These are phyloP conservation scores for Nannochloropsis gaditana DNA, from an alignment of 108 stramenopile species.

Conservation along the genomic window DNA sequence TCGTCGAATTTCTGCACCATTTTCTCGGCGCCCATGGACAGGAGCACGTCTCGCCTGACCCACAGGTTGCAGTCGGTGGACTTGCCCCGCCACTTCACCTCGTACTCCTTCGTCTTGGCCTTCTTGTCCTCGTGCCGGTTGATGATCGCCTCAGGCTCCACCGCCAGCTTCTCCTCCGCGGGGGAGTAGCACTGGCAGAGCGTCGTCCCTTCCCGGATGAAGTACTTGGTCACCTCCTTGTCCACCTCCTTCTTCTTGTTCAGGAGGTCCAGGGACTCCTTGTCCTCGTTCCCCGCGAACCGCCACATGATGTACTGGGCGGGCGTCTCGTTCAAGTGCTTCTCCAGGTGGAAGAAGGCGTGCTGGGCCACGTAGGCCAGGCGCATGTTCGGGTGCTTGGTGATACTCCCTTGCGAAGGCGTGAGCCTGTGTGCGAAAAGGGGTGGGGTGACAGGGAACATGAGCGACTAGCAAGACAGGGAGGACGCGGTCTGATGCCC, in stretches of 20 bases:
- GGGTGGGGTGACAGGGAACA: no score
- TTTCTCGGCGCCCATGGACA: constrained; percentile 31
- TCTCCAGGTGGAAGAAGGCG: constrained; percentile 87
- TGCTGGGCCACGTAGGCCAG: constrained; percentile 95
- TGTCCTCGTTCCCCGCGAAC: constrained; percentile 80
- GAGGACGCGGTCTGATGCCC: not conserved
- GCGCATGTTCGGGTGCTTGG: constrained; percentile 81
- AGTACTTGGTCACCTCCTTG: constrained; percentile 28
- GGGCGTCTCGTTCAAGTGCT: constrained; percentile 82
- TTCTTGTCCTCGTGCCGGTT: constrained; percentile 28
- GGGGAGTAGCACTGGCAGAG: constrained; percentile 10
- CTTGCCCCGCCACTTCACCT: constrained; percentile 83
- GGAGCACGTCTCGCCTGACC: constrained; percentile 25
- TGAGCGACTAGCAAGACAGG: not conserved
- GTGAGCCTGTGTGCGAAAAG: not conserved
- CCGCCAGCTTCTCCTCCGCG: constrained; percentile 31
- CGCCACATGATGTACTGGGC: constrained; percentile 92
- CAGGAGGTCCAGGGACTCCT: constrained; percentile 52
- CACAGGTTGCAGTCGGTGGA: constrained; percentile 68
- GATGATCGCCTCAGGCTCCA: constrained; percentile 28
- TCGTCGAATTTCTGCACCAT: constrained; percentile 39
- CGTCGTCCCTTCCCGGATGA: constrained; percentile 24
- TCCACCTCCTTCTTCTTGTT: constrained; percentile 33
- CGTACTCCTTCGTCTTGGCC: constrained; percentile 62
- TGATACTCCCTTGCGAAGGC: constrained; percentile 59